Percentiles rank a stretch among this genome's conserved stretches.
Evolutionary conservation across 176 grass and related monocot genomes (phyloP).

Genomic region (Pontederia paniculata): DNA sequence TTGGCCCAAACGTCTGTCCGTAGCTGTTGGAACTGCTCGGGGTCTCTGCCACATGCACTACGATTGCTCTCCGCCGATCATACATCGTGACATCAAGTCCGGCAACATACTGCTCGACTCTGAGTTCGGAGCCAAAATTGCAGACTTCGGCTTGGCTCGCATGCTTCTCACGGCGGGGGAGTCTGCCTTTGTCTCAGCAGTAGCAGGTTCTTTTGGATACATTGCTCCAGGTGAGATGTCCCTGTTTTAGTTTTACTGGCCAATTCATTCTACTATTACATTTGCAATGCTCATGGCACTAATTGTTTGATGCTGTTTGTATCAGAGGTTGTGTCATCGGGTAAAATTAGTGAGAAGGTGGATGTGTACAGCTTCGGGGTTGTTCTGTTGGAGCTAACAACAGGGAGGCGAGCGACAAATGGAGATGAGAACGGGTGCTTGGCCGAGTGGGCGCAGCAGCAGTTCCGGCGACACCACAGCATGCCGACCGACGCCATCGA

Average conservation of each 20-base stretch:
- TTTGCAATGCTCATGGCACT: neutral
- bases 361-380: constrained; percentile 59
- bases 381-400: constrained; percentile 45
- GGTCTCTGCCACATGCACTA: constrained; percentile 58
- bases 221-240: constrained; percentile 41
- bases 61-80: constrained; percentile 26
- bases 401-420: constrained; percentile 19
- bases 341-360: constrained; percentile 48
- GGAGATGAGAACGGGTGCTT: constrained; percentile 34
- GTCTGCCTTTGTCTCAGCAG: constrained; percentile 17
- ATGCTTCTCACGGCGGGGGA: constrained; percentile 24
- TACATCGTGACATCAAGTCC: constrained; percentile 45
- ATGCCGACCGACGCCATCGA: constrained; percentile 18
- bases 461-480: neutral
- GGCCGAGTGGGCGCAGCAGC: constrained; percentile 23
- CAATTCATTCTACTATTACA: neutral
- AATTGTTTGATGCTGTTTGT: neutral
- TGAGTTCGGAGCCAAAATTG: constrained; percentile 38
- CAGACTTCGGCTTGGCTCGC: constrained; percentile 41
- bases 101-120: constrained; percentile 37
- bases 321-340: constrained; percentile 25
- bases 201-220: constrained; percentile 49
- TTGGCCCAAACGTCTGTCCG: constrained; percentile 30
- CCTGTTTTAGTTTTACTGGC: neutral
- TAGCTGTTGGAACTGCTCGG: constrained; percentile 34